phyloP scores from a whole-genome alignment of 345 rosid species.

The Citrus cavaleriei region DNA sequence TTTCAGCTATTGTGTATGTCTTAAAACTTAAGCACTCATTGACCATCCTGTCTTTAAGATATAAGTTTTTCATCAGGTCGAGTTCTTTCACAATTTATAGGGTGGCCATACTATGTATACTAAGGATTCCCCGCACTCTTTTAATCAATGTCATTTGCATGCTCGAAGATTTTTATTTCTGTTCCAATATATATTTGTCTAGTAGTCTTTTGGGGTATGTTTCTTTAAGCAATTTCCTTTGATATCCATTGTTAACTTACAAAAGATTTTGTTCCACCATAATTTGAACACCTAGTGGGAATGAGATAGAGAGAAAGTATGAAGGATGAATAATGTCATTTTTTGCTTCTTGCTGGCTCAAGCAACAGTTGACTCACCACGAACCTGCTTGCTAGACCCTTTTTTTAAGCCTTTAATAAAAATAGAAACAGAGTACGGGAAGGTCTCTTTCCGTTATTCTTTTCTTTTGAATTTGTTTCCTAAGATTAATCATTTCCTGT shows the following conservation, averaged over 20 bases:
- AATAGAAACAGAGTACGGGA: background rate
- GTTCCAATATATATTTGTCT: background rate
- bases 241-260: background rate
- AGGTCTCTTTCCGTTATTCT: background rate
- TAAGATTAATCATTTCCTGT: background rate
- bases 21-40: background rate
- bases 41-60: background rate
- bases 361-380: background rate
- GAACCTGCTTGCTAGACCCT: background rate
- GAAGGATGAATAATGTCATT: background rate
- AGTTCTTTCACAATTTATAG: background rate
- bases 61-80: background rate
- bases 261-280: background rate
- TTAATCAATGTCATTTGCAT: background rate
- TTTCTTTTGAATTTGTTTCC: background rate
- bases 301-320: background rate
- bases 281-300: background rate
- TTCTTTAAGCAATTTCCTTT: background rate
- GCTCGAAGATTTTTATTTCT: background rate
- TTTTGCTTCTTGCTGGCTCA: background rate
- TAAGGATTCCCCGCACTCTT: background rate
- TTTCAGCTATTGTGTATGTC: slow-evolving; percentile 38
- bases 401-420: background rate
- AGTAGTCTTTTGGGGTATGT: background rate
- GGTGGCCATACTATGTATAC: background rate